Conservation (phyloP, 2,329 filamentous ascomycete species). For the Aureobasidium sp. region DNA sequence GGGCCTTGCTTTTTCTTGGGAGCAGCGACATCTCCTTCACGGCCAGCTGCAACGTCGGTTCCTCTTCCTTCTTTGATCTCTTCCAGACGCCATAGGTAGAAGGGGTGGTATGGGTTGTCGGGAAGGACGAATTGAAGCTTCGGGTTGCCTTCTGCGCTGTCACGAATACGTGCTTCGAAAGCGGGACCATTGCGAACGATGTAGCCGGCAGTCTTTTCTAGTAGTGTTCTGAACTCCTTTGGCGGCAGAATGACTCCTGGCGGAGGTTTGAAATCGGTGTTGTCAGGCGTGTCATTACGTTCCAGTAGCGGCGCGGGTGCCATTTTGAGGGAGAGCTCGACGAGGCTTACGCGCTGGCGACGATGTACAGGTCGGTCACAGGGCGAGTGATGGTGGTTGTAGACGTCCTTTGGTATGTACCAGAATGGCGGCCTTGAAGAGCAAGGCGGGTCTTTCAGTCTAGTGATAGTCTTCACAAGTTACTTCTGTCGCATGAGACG, state of each 20-base stretch:
- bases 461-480: not conserved
- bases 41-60: slow-evolving; percentile 68
- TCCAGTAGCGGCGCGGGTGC: slow-evolving; percentile 26
- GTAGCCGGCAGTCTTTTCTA: slow-evolving; percentile 94
- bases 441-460: not conserved
- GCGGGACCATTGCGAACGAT: slow-evolving; percentile 60
- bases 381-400: too few relatives aligned
- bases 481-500: not conserved
- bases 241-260: slow-evolving; percentile 79
- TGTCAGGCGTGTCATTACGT: slow-evolving; percentile 27
- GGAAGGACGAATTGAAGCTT: slow-evolving; percentile 83
- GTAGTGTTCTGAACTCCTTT: slow-evolving; percentile 70
- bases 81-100: slow-evolving; percentile 82
- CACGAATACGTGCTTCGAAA: slow-evolving; percentile 77
- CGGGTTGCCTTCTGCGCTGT: slow-evolving; percentile 76
- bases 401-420: not conserved
- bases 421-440: not conserved
- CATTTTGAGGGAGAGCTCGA: slow-evolving; percentile 19
- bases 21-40: slow-evolving; percentile 56
- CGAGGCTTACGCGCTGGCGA: not conserved
- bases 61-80: slow-evolving; percentile 82
- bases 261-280: slow-evolving; percentile 68
- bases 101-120: slow-evolving; percentile 77
- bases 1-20: slow-evolving; percentile 67
- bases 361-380: not conserved